Base-by-base conservation (phyloP, 371 early-diverging fungal species). In the Haplosporangium sp. region DNA sequence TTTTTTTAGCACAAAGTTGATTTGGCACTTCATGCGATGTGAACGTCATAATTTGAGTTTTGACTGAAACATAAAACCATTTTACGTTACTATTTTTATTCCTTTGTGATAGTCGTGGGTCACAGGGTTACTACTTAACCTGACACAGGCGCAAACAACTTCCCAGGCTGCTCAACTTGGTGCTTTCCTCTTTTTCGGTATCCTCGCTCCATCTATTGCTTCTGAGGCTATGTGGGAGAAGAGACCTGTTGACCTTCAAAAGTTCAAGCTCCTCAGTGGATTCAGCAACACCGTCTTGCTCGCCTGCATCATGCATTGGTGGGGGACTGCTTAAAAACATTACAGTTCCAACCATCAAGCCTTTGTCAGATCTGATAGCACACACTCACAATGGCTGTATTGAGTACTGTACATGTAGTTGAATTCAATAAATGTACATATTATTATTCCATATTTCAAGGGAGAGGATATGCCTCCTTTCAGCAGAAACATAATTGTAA, bases 191-290 rank as follows among this genome's bases (percentile, higher is more conserved):
- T 81, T 68, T 52, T 61, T 81, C 65, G 81, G 81, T 45, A 59
- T 71, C 20, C 55, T 68, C 1, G 75, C 71, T 4, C 81, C 81
- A 47, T 13, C 65, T 1, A 52, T 81, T 7, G n/a, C 65, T 2
- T 81, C 81, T 2, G 81, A 81, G 52, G 34, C 72, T 42, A 71
- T 74, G 69, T 81, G 81, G 81, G 81, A 81, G 69, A 74, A 65
- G 52, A 67, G 81, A n/a, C 69, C 81, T 4, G 56, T 52, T 37
- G 81, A 81, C 52, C 63, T 81, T 34, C 81, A 81, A 74, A 81
- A 81, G 72, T 74, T 81, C 65, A 81, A 81, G 69, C 48, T 74
- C 6, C 65, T 74, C 53, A 71, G 71, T 19, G 72, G 75, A 15
- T 71, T 81, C 56, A 67, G 65, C 50, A 74, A 75, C 72, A 81